Base-by-base conservation (phyloP, 2,329 filamentous ascomycete genomes). In the Lecanosticta acicola region DNA sequence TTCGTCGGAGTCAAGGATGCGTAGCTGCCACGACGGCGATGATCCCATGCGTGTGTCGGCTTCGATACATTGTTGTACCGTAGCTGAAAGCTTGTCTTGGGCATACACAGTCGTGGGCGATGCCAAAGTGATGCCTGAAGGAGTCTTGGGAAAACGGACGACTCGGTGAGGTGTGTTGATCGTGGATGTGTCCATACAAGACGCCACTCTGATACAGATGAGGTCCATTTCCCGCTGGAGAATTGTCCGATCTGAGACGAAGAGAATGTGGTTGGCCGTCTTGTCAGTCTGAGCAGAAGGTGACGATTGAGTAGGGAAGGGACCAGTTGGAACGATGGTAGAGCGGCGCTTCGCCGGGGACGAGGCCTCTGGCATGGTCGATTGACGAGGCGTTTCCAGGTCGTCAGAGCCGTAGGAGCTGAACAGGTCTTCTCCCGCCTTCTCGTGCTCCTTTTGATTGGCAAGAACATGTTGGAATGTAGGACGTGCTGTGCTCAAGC, bases 381-480 rank as follows among this genome's bases (percentile, higher is more conserved):
- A 65, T 39, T 63, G 61, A 11, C 56, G 56, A 7, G 62, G 62
- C 7, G 62, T 65, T 47, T 63, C 61, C 11, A 61, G 48, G 26
- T 63, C 58, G 2, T 63, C 61, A 2, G 56, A 55, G 24, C 57
- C 50, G 48, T 57, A 61, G 49, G 57, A 61, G 39, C 61, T 51
- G 18, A 58, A 45, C 40, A 54, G 40, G 26, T 58, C 56, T 24
- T 58, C 57, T 50, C 58, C 58, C 11, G 43, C 44, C 19, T 55
- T 49, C 19, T 45, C 24, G 47, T 57, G 48, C 34, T 41, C 32
- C n/a, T n/a, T n/a, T n/a, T n/a, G n/a, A n/a, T n/a, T n/a, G n/a
- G n/a, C 24, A 29, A 29, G 11, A 7, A 11, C 7, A 29, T 7
- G 24, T 5, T 29, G 11, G 24, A 29, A 29, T 5, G 24, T 11